Evolutionary conservation across 208 protist genomes (phyloP), one percentile per base, ranked within the genome.

Genomic region (Spongospora subterranea): DNA sequence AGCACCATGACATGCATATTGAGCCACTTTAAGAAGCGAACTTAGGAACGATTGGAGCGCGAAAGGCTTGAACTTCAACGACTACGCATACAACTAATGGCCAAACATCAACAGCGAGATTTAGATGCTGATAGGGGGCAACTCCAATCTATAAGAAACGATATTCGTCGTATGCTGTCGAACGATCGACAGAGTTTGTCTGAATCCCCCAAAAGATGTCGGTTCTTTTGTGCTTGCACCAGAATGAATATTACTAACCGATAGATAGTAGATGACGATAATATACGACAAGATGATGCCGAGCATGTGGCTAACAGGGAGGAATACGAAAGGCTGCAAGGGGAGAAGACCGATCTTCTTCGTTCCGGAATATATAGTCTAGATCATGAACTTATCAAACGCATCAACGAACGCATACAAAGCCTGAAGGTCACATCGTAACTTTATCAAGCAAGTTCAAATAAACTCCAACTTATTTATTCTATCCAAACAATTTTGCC

Each of bases 61-160:
- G 71, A 82, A n/a, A 82, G 71, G 35, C 71, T 82, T 82, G 71
- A 82, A 82, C 71, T 82, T 82, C 71, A 82, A 35, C 71, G 71
- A n/a, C n/a, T 82, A 20, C n/a, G 40, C 6, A n/a, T 82, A 45
- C 71, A 82, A n/a, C 17, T 82, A n/a, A 82, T 82, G 71, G 71
- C 71, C 13, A 82, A 43, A n/a, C 17, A 82, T 20, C 71, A 35
- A 43, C 17, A 82, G n/a, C 6, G n/a, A 13, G 71, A 82, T 20
- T 45, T 82, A n/a, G 71, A 35, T 45, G 6, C 71, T 20, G 71
- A 82, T 35, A 6, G 71, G 40, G 13, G 11, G 71, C 71, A 82
- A 35, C 71, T 82, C 35, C 71, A 35, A 20, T 82, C 71, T 35
- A 82, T 82, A 40, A 6, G 71, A 20, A 17, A 43, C n/a, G 71